These are phyloP conservation scores for Colletotrichum sp. DNA, from an alignment of 2,329 filamentous ascomycete genomes.

Conservation along the genomic window DNA sequence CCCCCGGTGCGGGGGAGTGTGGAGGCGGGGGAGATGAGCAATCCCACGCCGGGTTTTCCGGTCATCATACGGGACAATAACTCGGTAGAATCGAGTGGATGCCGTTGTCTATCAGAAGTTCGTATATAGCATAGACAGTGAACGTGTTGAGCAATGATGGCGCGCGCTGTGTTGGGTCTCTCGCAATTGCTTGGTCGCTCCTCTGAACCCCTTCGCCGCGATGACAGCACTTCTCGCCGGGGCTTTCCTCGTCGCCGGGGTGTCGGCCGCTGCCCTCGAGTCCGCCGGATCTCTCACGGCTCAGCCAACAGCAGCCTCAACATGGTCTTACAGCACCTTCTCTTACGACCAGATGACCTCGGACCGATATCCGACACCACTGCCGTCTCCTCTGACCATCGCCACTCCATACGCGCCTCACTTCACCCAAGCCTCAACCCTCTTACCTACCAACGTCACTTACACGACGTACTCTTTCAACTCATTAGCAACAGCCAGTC, in stretches of 20 bases:
- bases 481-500: background rate
- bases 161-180: background rate
- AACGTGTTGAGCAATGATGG: background rate
- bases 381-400: background rate
- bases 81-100: background rate
- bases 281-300: background rate
- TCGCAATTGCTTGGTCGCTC: background rate
- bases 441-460: background rate
- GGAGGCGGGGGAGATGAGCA: background rate
- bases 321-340: constrained; percentile 1
- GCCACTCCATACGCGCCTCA: background rate
- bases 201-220: background rate
- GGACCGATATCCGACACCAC: background rate
- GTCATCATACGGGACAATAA: background rate
- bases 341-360: background rate
- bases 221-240: background rate
- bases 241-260: background rate
- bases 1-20: background rate
- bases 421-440: background rate
- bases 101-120: background rate
- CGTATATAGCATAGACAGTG: background rate
- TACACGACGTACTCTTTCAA: background rate
- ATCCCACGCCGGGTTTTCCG: background rate
- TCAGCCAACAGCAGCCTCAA: background rate
- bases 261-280: background rate